A percentile compares a stretch with the other conserved stretches of the same genome.
Evolutionary conservation across 176 grass and related monocot species (phyloP).

Genomic region (Bonia amplexicaulis): DNA sequence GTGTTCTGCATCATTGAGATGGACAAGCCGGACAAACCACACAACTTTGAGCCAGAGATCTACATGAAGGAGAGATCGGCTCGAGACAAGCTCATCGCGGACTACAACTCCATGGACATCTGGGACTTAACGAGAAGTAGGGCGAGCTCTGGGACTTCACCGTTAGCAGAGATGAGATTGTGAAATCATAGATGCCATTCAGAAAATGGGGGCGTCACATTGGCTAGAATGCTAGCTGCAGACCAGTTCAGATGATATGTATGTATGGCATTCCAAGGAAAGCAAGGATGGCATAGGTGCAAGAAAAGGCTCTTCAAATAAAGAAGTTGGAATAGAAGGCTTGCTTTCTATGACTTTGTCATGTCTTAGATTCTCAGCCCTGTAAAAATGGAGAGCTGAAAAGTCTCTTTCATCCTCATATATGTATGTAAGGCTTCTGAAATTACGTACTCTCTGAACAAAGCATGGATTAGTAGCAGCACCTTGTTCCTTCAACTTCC

Average conservation of each 20-base stretch:
- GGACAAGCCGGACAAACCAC: constrained; percentile 82
- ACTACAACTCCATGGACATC: constrained; percentile 96
- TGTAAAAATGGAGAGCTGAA: constrained; percentile 5
- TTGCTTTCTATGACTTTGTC: background rate
- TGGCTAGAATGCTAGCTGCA: constrained; percentile 14
- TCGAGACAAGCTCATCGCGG: constrained; percentile 85
- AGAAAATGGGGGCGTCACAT: background rate
- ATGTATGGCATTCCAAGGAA: background rate
- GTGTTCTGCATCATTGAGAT: constrained; percentile 90
- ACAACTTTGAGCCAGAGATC: constrained; percentile 96
- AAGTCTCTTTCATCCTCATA: constrained; percentile 1
- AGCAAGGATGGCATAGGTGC: constrained; percentile 1
- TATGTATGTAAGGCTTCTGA: background rate
- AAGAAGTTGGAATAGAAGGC: background rate
- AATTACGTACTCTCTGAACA: background rate
- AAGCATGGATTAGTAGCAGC: background rate
- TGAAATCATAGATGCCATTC: constrained; percentile 41
- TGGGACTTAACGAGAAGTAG: constrained; percentile 99
- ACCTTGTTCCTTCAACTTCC: background rate
- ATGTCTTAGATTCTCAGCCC: constrained; percentile 4
- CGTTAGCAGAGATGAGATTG: constrained; percentile 64
- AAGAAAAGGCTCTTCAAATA: background rate
- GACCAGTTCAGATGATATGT: background rate
- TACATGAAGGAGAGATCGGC: constrained; percentile 90
- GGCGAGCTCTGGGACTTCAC: constrained; percentile 99